Evolutionary conservation across 805 yeast genomes (phyloP), one percentile per base, ranked within the genome.

Genomic region (Metschnikowia koreensis): DNA sequence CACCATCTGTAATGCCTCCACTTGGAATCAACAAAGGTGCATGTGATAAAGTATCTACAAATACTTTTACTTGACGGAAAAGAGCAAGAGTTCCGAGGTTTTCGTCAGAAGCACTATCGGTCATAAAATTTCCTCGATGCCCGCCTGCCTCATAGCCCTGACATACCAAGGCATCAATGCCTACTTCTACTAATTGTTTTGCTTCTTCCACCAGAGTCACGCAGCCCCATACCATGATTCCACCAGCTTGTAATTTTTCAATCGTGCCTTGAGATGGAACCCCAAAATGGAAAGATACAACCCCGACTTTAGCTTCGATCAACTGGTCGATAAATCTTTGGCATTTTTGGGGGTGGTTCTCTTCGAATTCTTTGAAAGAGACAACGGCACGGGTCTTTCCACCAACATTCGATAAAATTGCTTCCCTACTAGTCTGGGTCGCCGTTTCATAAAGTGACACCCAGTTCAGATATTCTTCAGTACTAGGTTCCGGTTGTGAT

Each of bases 61-160:
- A 47, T 5, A 38, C 34, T 38, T 54, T 54, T 8, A 66, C 64
- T 48, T 60, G 62, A 7, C 50, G 45, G 47, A 69, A 68, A 43
- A 70, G 59, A 6, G 65, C 57, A 38, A 46, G 56, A 0, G 83
- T 77, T 8, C 71, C 62, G 43, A 76, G 62, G 29, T 69, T 65
- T 31, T 65, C 66, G 52, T 75, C 80, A 9, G 53, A 43, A 9
- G 38, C 49, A 26, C 65, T 62, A 5, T 57, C 54, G 8, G 39
- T 57, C 16, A 73, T 47, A 47, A 74, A 77, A 55, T 71, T 76
- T 2, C 86, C 86, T 15, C 87, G 66, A 60, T 83, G 87, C 0
- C 87, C 87, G 26, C 87, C 87, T 3, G 87, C 87, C 57, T 82
- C 87, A 61, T 69, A 70, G 0, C 87, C 87, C 62, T 83, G 88